Evolutionary conservation across 805 yeast genomes (phyloP), one percentile per base, ranked within the genome.

Genomic region (Starmerella stigmatis): DNA sequence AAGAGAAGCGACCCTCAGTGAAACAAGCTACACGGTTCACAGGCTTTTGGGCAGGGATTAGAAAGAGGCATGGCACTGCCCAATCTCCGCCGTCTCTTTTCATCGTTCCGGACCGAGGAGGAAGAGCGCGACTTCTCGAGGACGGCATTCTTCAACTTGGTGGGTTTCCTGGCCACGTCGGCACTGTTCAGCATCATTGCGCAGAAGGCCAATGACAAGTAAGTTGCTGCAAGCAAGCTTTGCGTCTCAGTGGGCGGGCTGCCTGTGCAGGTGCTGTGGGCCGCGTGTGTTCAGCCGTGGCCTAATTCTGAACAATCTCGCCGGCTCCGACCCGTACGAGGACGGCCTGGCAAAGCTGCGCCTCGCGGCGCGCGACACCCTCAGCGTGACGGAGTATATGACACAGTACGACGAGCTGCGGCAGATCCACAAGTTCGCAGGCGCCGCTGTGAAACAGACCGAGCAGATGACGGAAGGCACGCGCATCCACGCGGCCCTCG

Each of bases 21-120:
- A 11, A 11, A 25, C 27, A 25, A 8, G 11, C 27, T 9, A 25
- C 27, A 25, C 27, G 8, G 27, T 11, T 6, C 30, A 12, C 7
- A 28, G 30, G 15, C 8, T n/a, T 28, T 6, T 3, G 13, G 8
- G 13, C 33, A 4, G 33, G 6, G 20, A 8, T 16, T 6, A 17
- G 34, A 8, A 6, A 8, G n/a, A 27, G 17, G 25, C 29, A 54
- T 53, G 79, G 77, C 79, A 54, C 66, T 85, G 35, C 86, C 83
- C 35, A 84, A 86, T 57, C 74, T 86, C 34, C 65, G 94, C 39
- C 68, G 84, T 46, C 79, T 85, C 34, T 85, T 85, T 59, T 78
- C 86, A 19, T 80, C 92, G 4, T 84, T 85, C 57, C 65, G 95
- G 16, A 75, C 92, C 2, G 94, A 84, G 51, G 94, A 85, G 54